These are phyloP conservation scores for Alternaria postmessia DNA, from an alignment of 2,329 filamentous ascomycete genomes.

Conservation along the genomic window DNA sequence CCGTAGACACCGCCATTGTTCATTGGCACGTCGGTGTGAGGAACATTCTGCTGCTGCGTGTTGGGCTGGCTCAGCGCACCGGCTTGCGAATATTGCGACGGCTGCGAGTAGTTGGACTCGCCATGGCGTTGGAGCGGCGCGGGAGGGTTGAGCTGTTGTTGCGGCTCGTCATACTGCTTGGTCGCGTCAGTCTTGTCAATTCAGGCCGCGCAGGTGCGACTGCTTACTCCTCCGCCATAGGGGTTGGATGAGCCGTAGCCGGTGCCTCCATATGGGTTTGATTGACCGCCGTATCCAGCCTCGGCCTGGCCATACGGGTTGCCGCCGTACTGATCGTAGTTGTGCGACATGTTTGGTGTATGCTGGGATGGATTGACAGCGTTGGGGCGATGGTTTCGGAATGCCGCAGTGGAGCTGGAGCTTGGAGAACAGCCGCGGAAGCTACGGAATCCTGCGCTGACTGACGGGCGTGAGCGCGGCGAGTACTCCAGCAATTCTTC, in stretches of 20 bases:
- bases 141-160: slow-evolving; percentile 33
- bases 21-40: slow-evolving; percentile 28
- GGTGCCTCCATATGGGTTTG: slow-evolving; percentile 51
- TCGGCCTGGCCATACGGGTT: slow-evolving; percentile 20
- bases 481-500: slow-evolving; percentile 1
- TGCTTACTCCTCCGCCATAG: slow-evolving; percentile 41
- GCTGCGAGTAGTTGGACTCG: slow-evolving; percentile 51
- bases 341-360: slow-evolving; percentile 41
- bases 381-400: slow-evolving; percentile 25
- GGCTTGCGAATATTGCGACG: slow-evolving; percentile 47
- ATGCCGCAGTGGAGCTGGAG: slow-evolving; percentile 32
- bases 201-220: slow-evolving; percentile 13
- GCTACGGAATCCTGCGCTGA: slow-evolving; percentile 34
- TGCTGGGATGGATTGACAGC: slow-evolving; percentile 16
- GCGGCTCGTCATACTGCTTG: slow-evolving; percentile 33
- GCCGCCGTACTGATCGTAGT: slow-evolving; percentile 61
- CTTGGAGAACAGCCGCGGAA: slow-evolving; percentile 33
- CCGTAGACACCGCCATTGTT: slow-evolving; percentile 14
- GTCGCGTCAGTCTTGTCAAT: slow-evolving; percentile 18
- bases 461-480: slow-evolving; percentile 16
- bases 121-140: slow-evolving; percentile 45
- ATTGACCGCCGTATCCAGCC: slow-evolving; percentile 16
- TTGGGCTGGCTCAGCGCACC: slow-evolving; percentile 26
- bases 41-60: slow-evolving; percentile 33
- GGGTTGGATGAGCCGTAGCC: slow-evolving; percentile 43